These are phyloP conservation scores for Diaporthe longicolla DNA, from an alignment of 2,329 filamentous ascomycete species.

Conservation along the genomic window DNA sequence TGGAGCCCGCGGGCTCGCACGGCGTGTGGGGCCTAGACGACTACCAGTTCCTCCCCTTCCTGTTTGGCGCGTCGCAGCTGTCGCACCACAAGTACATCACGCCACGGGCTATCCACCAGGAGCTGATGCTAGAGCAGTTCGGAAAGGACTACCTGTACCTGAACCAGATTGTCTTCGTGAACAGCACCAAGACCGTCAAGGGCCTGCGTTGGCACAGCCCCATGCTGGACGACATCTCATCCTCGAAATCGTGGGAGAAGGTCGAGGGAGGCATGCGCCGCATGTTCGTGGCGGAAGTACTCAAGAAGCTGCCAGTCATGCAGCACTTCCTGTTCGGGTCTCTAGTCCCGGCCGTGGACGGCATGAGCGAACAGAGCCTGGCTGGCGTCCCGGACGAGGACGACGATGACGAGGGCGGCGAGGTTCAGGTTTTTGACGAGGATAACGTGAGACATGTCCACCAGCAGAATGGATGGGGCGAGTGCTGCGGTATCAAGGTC, in stretches of 20 bases:
- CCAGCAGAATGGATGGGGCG: conserved; percentile 84
- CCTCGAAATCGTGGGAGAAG: conserved; percentile 90
- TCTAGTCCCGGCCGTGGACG: conserved; percentile 82
- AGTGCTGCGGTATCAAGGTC: conserved; percentile 98
- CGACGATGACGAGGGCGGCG: conserved; percentile 64
- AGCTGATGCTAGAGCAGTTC: conserved; percentile 89
- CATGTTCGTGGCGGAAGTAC: conserved; percentile 95
- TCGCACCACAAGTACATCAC: conserved; percentile 86
- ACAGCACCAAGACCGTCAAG: conserved; percentile 95
- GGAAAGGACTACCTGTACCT: conserved; percentile 89
- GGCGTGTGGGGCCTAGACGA: conserved; percentile 98
- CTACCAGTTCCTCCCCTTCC: conserved; percentile 96
- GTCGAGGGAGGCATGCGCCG: conserved; percentile 95
- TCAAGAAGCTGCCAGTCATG: conserved; percentile 96
- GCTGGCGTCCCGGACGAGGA: conserved; percentile 62
- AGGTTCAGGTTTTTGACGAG: conserved; percentile 73
- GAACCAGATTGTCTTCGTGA: conserved; percentile 93
- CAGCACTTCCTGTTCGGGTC: conserved; percentile 97
- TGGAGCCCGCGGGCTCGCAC: conserved; percentile 96
- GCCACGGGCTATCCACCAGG: conserved; percentile 87
- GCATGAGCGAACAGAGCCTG: conserved; percentile 80
- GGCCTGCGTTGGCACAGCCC: conserved; percentile 96
- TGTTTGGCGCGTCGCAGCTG: conserved; percentile 93
- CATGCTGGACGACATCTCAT: conserved; percentile 98
- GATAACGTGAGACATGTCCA: conserved; percentile 80